Base-by-base conservation (phyloP, 2,329 filamentous ascomycete genomes). In the Talaromyces amestolkiae region DNA sequence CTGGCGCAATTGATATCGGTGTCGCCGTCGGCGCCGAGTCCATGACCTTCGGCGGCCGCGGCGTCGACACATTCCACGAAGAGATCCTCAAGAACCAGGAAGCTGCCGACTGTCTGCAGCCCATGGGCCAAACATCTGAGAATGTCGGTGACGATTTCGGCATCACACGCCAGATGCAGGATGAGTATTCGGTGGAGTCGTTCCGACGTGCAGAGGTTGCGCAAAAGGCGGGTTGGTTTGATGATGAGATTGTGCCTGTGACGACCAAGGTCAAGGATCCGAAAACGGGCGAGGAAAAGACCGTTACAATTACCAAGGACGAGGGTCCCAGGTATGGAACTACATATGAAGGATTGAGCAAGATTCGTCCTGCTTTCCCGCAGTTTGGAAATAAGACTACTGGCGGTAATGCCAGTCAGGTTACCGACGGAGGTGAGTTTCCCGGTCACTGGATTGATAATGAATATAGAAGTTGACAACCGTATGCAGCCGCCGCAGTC, bases 61-160 rank as follows among this genome's bases (percentile, higher is more conserved):
- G 92, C 43, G 86, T 88, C 27, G 79, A 86, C 68, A 89, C 91
- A 3, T 95, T 97, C 79, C 89, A 92, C 77, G 87, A 90, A 69
- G 88, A 89, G 68, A 87, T 98, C 67, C 81, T 91, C 71, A 81
- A 84, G 73, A 90, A 85, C 80, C 90, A 92, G 76, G 92, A 97
- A 75, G 86, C 92, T 0, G 79, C 79, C 56, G 94, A 98, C 81
- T 95, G 93, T 84, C 87, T 94, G 87, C 87, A 93, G 84, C 91
- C 94, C 70, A 99, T 99, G 95, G 95, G 95, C 24, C 96, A 96
- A 87, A 99, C 95, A 2, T 94, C 90, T 66, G 95, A 99, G 83
- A 98, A 98, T 76, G 93, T 99, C 33, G 92, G 90, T 72, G 87
- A 87, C 58, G 95, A 98, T 81, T 98, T 98, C 78, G 87, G 90